Evolutionary conservation across 345 rosid genomes (phyloP).

Genomic region (Salix viminalis): DNA sequence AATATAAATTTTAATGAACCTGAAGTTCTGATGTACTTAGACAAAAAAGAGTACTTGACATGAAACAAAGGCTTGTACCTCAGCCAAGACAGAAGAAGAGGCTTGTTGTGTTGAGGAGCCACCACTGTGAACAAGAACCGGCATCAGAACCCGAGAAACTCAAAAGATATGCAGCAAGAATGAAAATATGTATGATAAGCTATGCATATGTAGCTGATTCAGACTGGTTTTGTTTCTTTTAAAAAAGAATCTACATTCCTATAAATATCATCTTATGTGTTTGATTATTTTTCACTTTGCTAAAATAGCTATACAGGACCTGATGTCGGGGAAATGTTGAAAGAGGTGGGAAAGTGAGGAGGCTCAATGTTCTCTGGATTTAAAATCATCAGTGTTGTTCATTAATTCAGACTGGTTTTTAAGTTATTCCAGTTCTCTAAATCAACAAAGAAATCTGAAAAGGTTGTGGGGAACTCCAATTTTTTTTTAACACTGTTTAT

Average conservation of each 20-base stretch:
- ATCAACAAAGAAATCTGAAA: background rate
- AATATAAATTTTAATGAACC: background rate
- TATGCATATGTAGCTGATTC: too few species aligned
- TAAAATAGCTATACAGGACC: too few species aligned
- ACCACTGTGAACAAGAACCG: slow-evolving; percentile 35
- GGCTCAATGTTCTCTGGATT: too few species aligned
- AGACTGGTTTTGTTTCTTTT: too few species aligned
- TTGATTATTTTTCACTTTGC: too few species aligned
- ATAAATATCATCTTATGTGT: too few species aligned
- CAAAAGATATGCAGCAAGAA: background rate
- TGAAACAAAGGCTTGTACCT: slow-evolving; percentile 36
- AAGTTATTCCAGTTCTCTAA: background rate
- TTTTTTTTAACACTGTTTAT: too few species aligned
- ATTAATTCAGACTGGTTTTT: background rate
- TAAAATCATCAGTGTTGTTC: background rate
- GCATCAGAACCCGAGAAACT: background rate
- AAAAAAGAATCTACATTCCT: too few species aligned
- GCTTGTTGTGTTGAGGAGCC: slow-evolving; percentile 45
- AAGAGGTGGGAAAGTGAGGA: too few species aligned
- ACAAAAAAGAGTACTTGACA: background rate
- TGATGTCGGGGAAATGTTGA: too few species aligned
- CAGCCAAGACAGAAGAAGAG: slow-evolving; percentile 52
- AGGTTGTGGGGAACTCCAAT: background rate
- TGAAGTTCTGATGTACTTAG: background rate
- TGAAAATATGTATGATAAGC: background rate